Percentiles rank a stretch among this genome's conserved stretches.
These are phyloP conservation scores for Daldinia sp. DNA, from an alignment of 2,329 filamentous ascomycete genomes.

Conservation along the genomic window DNA sequence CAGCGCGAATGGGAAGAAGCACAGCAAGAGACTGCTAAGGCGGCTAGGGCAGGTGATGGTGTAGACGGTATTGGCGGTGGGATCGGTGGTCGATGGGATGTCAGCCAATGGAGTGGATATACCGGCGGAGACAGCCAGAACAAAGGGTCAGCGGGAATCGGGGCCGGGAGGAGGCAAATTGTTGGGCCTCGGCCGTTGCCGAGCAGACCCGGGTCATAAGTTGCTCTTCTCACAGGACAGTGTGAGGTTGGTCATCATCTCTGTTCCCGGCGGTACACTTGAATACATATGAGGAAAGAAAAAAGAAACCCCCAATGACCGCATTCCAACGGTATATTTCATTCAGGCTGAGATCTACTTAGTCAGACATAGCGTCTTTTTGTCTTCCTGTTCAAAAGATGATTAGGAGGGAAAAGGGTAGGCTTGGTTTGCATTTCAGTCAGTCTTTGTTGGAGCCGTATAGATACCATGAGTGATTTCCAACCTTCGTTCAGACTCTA, in stretches of 20 bases:
- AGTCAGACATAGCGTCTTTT: not conserved
- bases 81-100: conserved; percentile 75
- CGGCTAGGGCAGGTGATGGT: conserved; percentile 59
- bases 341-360: not conserved
- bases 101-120: conserved; percentile 77
- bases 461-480: not conserved
- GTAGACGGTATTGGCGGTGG: conserved; percentile 73
- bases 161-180: conserved; percentile 77
- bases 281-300: not conserved
- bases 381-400: not conserved
- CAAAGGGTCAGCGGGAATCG: conserved; percentile 69
- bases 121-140: conserved; percentile 81
- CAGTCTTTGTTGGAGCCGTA: not conserved
- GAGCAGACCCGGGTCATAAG: conserved; percentile 43
- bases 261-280: not conserved
- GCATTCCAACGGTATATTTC: not conserved
- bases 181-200: conserved; percentile 78
- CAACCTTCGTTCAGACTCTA: not conserved
- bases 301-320: not conserved
- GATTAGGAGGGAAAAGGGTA: too few species aligned
- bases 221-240: not conserved
- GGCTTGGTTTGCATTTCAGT: not conserved
- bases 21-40: conserved; percentile 70
- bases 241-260: not conserved
- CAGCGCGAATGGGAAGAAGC: conserved; percentile 83